Evolutionary conservation across 179 eudicot species (phyloP), one percentile per base, ranked within the genome.

Genomic region (Kewa caespitosa): DNA sequence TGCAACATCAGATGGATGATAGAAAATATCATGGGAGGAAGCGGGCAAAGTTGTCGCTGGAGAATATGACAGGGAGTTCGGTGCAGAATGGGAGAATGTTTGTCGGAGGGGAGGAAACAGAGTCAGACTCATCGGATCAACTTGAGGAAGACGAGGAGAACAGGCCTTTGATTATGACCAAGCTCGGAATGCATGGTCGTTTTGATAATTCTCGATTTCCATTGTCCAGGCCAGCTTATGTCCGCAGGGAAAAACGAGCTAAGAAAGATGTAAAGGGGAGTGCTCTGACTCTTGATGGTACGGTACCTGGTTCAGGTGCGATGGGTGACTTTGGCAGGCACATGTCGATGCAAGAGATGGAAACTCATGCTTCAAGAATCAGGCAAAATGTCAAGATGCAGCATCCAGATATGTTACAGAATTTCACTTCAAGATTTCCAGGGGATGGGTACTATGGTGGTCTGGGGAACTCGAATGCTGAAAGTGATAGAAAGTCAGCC

Each of bases 91-190:
- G 88, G 34, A 82, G 86, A 72, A 75, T 70, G 76, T 81, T 74
- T 54, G 43, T 48, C 36, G 85, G 81, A 73, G 84, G 81, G 65
- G 99, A 88, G 76, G 98, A 95, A 74, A 93, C 98, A 59, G 98
- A 91, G 67, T 93, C 97, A 22, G 98, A 88, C 81, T 91, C 99
- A 38, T 96, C 98, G 31, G 96, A 86, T 74, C 86, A 85, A 68
- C 76, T 76, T 72, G 90, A 84, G 73, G 92, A 82, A 28, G 88
- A 83, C 67, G 94, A 86, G 50, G 92, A 91, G 74, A 83, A 82
- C 79, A 90, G 89, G 79, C 96, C 93, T 74, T 81, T 89, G 87
- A 85, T 91, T 86, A 90, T 91, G 89, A 87, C 94, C 79, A 91
- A 90, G 83, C 80, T 85, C 75, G 92, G 87, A 13, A 81, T 84